Base-by-base conservation (phyloP, 1,284 basidiomycete genomes). In the Pisolithus thermaeus region DNA sequence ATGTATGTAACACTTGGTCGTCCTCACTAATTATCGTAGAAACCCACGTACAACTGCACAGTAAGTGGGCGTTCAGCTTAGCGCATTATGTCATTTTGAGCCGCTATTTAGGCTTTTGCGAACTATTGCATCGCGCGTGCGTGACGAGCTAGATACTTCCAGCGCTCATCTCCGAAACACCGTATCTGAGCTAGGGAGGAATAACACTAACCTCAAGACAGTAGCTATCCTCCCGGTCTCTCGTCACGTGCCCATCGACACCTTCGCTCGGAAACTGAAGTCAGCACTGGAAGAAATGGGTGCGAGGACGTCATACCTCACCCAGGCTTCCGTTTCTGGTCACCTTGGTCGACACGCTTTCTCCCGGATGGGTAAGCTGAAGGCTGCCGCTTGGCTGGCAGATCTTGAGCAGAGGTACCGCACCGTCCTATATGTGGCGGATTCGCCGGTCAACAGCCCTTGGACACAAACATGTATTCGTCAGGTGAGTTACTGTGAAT, bases 401-500 rank as follows among this genome's bases (percentile, higher is more conserved):
- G 93, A 97, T 68, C 91, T 92, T 64, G 94, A 97, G 66, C 91
- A 97, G 70, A 81, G 90, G 62, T 94, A 88, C 64, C 80, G 90
- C 23, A 94, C 85, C 2, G 93, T 97, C 0, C 75, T 97, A 9
- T 97, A 97, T 65, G 92, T 97, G 22, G 94, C 90, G 3, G 93
- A 97, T 69, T 92, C 93, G 0, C 84, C 92, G 0, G 92, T 94
- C 22, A 89, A 84, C 50, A 93, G 90, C 56, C 87, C 91, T 20
- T 97, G 95, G 94, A 97, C 94, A n/a, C 86, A 95, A 69, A 97
- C 93, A 1, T 97, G 93, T 64, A 94, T 97, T 56, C 81, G 92
- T 25, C 93, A 96, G 76, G 88, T 89, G 58, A 52, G 78, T 56
- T 28, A 16, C 47, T 47, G 6, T 40, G 25, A 27, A 20, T 7